Evolutionary conservation across 768 basidiomycete species (phyloP).

Genomic region (Stropharia rugosoannulata): DNA sequence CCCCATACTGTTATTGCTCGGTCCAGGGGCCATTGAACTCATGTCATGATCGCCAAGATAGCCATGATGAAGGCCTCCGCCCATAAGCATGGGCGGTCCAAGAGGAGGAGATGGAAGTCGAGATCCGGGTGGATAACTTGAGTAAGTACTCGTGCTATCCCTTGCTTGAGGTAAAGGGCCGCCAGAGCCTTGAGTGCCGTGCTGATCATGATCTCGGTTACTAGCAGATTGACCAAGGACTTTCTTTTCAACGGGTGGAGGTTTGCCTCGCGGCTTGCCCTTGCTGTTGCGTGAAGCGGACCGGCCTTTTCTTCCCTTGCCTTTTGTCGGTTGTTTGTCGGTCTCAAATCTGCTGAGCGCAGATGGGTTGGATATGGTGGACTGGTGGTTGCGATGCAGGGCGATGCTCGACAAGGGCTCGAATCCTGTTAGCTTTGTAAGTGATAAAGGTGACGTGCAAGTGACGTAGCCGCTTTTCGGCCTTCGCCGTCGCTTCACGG

Average conservation of each 20-base stretch:
- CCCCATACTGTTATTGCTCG: slow-evolving; percentile 18
- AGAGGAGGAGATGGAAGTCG: slow-evolving; percentile 5
- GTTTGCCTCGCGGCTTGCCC: slow-evolving; percentile 11
- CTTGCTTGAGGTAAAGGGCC: slow-evolving; percentile 9
- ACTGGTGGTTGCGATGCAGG: no score
- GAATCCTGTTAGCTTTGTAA: slow-evolving; percentile 13
- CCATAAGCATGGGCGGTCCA: slow-evolving; percentile 11
- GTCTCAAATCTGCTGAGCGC: slow-evolving; percentile 16
- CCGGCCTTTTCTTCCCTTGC: slow-evolving; percentile 6
- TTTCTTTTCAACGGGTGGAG: slow-evolving; percentile 5
- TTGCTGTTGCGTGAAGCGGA: slow-evolving; percentile 5
- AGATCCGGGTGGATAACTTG: slow-evolving; percentile 7
- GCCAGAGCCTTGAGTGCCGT: slow-evolving; percentile 8
- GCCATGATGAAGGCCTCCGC: slow-evolving; percentile 11
- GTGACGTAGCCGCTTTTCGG: slow-evolving; percentile 11
- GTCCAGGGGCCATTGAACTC: slow-evolving; percentile 15
- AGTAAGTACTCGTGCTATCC: slow-evolving; percentile 10
- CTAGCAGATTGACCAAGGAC: slow-evolving; percentile 12
- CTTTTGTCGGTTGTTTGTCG: no score
- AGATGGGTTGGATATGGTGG: slow-evolving; percentile 6
- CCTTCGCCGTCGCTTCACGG: slow-evolving; percentile 5
- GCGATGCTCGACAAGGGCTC: slow-evolving; percentile 4
- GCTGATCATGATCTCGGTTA: slow-evolving; percentile 13
- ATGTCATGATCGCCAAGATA: slow-evolving; percentile 26
- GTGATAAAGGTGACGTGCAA: slow-evolving; percentile 15